Evolutionary conservation across 495 filamentous ascomycete genomes (phyloP).

Genomic region (Neurospora africana): DNA sequence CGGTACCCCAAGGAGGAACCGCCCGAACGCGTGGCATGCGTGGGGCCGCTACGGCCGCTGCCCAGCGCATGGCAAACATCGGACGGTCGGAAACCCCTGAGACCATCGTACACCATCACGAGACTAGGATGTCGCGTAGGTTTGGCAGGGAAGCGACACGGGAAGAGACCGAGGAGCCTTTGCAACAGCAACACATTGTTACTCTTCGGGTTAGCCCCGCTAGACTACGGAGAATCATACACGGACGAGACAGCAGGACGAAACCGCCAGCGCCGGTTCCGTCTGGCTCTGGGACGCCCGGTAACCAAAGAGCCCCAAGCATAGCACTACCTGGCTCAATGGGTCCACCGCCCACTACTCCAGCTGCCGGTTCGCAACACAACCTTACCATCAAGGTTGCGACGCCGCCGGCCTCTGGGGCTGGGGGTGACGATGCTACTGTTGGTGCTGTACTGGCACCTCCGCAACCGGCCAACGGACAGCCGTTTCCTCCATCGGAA

Average conservation of each 20-base stretch:
- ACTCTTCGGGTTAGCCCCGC: conserved; percentile 61
- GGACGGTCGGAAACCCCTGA: conserved; percentile 89
- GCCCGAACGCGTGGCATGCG: conserved; percentile 80
- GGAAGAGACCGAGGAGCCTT: conserved; percentile 63
- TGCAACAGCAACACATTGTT: conserved; percentile 53
- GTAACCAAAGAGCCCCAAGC: conserved; percentile 39
- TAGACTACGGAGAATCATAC: conserved; percentile 46
- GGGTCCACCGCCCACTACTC: conserved; percentile 45
- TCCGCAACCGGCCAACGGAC: conserved; percentile 45
- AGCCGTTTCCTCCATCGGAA: conserved; percentile 43
- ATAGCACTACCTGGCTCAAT: conserved; percentile 49
- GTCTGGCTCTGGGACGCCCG: conserved; percentile 33
- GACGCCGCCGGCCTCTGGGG: conserved; percentile 14
- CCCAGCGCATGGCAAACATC: conserved; percentile 60
- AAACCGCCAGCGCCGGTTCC: conserved; percentile 29
- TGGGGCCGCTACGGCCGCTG: conserved; percentile 72
- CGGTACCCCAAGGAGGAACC: conserved; percentile 66
- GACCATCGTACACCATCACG: conserved; percentile 56
- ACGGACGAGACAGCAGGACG: conserved; percentile 24
- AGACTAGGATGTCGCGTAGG: conserved; percentile 56
- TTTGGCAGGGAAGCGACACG: conserved; percentile 44
- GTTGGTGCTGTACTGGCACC: conserved; percentile 56
- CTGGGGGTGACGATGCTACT: background rate
- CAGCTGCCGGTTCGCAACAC: conserved; percentile 15
- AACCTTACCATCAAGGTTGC: conserved; percentile 19